Base-by-base conservation (phyloP, 176 grass and related monocot genomes). In the Eleusine coracana region DNA sequence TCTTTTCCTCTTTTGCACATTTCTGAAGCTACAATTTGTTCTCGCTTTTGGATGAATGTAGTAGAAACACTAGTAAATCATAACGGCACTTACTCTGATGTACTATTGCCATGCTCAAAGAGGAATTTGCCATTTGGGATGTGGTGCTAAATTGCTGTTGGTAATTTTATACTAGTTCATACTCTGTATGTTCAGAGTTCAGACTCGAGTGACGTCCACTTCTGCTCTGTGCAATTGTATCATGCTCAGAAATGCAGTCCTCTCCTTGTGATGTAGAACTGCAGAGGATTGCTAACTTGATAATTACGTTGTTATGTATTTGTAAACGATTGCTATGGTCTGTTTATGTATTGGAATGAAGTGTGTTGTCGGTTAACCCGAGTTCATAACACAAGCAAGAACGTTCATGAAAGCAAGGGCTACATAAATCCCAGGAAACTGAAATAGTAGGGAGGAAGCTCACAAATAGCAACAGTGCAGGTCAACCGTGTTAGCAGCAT, bases 21-120 rank as follows among this genome's bases (percentile, higher is more conserved):
- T 64, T 80, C 10, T 80, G 76, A 40, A 36, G 76, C 15, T 14
- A 3, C n/a, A 52, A 36, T 80, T 64, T 76, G 46, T 71, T 66
- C 16, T 79, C 39, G 11, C 13, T 71, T 73, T 25, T 6, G 20
- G 31, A 60, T 67, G 73, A 49, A 51, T 31, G 20, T 76, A 76
- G 41, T 69, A 80, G 50, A 80, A 74, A 79, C 63, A 61, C 68
- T 41, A 3, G 3, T 9, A 44, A 23, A 41, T 13, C 62, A 76
- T 61, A 76, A 79, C 29, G 63, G 10, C 41, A 28, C 62, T 75
- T 21, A 5, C 62, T 74, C 39, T 21, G 2, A 76, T 82, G 80
- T 65, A 23, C 1, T 67, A 81, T 61, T 25, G 23, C 63, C 87
- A 40, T 71, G 34, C 34, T 70, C 62, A 34, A 81, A 77, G 73